Evolutionary conservation across 805 yeast genomes (phyloP), one percentile per base, ranked within the genome.

Genomic region (Maudiozyma turicensis): DNA sequence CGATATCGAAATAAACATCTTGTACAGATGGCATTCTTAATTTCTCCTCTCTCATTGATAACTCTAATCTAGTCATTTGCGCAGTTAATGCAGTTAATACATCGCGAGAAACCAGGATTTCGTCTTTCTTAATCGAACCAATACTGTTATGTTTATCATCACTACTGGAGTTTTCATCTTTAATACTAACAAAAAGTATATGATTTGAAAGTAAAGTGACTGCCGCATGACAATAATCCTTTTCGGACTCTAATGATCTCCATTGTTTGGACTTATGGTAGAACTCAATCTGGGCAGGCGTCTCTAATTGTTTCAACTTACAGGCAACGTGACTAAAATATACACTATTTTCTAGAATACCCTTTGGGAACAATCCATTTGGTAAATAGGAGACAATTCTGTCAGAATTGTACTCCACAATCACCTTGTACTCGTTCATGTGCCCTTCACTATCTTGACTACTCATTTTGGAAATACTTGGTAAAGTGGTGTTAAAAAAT

Each of bases 1-100:
- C 45, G 7, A 44, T 38, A 44, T 39, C 50, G 6, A 44, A 37
- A 20, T 13, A 48, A 13, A 32, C 32, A 30, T 48, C 50, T 2
- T 40, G 39, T 2, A 7, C 14, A 30, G 30, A 7, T 8, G 38
- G 6, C 11, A 8, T 43, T n/a, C 20, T 34, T 13, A 43, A 20
- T 20, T 10, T 43, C 7, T 34, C 40, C n/a, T 28, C 9, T 34
- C 39, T 43, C 13, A 43, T 5, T 26, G 46, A 43, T 15, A 43
- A 26, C 11, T 45, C 47, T 15, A 46, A 35, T 32, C 41, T 8
- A 7, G 39, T 26, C 28, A 40, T 15, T 29, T 46, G 45, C 9
- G 32, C 15, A 26, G 33, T 33, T 15, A 46, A 41, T 8, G 33
- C 13, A 34, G 20, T 29, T 9, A 46, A 28, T 3, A 45, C 7